Conservation (phyloP, 1,284 basidiomycete genomes). For the Moesziomyces parantarcticus region DNA sequence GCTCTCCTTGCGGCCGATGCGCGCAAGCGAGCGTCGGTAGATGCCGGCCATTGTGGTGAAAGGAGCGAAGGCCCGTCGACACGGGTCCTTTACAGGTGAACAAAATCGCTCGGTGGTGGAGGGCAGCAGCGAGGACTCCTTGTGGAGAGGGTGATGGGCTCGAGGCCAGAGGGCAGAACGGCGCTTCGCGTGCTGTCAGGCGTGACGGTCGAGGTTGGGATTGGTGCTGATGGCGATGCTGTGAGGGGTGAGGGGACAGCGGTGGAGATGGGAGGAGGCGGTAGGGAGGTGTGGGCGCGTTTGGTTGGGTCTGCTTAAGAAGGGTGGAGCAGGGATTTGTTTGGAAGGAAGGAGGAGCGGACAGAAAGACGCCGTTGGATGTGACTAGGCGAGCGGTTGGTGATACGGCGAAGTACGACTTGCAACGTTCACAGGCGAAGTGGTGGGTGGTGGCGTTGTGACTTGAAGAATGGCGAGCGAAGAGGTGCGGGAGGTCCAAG, state of each 20-base stretch:
- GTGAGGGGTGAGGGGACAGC: no score
- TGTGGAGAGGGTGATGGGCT: neutral
- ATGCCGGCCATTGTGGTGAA: slow-evolving; percentile 40
- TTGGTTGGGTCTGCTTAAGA: no score
- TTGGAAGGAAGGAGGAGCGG: no score
- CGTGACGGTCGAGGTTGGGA: no score
- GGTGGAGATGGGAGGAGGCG: no score
- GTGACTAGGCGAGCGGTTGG: no score
- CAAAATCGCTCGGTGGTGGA: slow-evolving; percentile 18
- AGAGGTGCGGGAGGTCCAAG: neutral
- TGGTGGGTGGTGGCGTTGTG: slow-evolving; percentile 19
- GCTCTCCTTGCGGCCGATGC: slow-evolving; percentile 40
- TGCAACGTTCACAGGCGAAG: slow-evolving; percentile 23
- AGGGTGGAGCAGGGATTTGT: no score
- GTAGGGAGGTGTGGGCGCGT: no score
- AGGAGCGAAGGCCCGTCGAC: slow-evolving; percentile 23
- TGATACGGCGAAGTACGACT: slow-evolving; percentile 14
- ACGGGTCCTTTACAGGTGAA: slow-evolving; percentile 17
- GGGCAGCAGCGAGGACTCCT: slow-evolving; percentile 24
- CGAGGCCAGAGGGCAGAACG: no score
- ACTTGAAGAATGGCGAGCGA: slow-evolving; percentile 33
- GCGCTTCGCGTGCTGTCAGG: no score
- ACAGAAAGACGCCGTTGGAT: no score
- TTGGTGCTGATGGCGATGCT: no score
- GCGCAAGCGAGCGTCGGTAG: slow-evolving; percentile 46